Evolutionary conservation across 495 filamentous ascomycete species (phyloP).

Genomic region (Letharia columbiana): DNA sequence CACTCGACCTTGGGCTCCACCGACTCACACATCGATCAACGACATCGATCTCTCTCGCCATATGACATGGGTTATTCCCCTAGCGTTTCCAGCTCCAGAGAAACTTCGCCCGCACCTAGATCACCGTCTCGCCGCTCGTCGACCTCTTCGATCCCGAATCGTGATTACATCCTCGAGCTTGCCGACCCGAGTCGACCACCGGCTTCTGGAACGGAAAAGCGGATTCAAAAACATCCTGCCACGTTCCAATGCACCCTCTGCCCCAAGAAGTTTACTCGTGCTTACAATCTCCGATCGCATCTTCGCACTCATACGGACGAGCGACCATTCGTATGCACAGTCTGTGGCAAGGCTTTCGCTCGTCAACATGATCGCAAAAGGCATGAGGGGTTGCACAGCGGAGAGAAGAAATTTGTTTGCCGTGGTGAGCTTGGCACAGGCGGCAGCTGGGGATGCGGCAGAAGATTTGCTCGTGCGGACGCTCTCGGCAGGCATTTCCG

Average conservation of each 20-base stretch:
- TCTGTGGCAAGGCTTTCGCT: slow-evolving; percentile 93
- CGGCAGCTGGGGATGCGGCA: slow-evolving; percentile 83
- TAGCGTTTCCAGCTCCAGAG: slow-evolving; percentile 41
- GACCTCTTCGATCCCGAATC: slow-evolving; percentile 75
- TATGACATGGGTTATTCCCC: slow-evolving; percentile 36
- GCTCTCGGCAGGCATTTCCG: slow-evolving; percentile 95
- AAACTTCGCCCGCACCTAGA: slow-evolving; percentile 50
- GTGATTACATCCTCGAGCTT: slow-evolving; percentile 87
- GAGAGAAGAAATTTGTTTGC: slow-evolving; percentile 97
- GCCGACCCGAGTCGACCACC: slow-evolving; percentile 79
- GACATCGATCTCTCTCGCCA: slow-evolving; percentile 58
- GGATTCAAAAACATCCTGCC: slow-evolving; percentile 89
- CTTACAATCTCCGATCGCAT: slow-evolving; percentile 87
- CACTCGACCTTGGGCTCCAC: slow-evolving; percentile 33
- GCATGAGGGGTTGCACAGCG: slow-evolving; percentile 83
- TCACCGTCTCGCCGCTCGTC: slow-evolving; percentile 62
- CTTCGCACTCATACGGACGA: slow-evolving; percentile 89
- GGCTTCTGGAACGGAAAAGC: slow-evolving; percentile 48
- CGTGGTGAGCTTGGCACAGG: slow-evolving; percentile 77
- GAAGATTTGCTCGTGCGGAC: slow-evolving; percentile 90
- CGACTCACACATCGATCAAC: slow-evolving; percentile 38
- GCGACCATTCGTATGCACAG: slow-evolving; percentile 86
- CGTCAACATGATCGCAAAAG: slow-evolving; percentile 89
- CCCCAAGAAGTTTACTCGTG: slow-evolving; percentile 79
- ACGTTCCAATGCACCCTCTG: slow-evolving; percentile 83